Percentiles rank a stretch among this genome's conserved stretches.
phyloP scores from a whole-genome alignment of 2,329 filamentous ascomycete genomes.

The Exophiala sp. region DNA sequence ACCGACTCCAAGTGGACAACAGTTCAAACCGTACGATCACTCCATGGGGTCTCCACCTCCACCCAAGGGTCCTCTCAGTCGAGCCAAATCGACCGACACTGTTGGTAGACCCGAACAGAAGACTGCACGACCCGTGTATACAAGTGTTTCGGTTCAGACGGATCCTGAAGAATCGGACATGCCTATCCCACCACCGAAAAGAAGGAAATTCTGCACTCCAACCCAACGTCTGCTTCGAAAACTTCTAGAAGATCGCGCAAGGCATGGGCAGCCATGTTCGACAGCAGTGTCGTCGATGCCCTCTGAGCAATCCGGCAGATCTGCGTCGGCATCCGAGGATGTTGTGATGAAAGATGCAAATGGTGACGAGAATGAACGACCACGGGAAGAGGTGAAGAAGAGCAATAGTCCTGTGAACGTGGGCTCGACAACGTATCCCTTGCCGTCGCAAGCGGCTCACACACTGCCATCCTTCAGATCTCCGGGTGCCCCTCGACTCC shows the following conservation, averaged over 20 bases:
- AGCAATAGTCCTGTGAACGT: conserved; percentile 16
- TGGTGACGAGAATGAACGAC: conserved; percentile 4
- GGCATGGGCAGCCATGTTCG: conserved; percentile 32
- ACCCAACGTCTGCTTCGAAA: conserved; percentile 42
- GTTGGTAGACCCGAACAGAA: conserved; percentile 33
- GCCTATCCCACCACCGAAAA: conserved; percentile 28
- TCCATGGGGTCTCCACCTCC: conserved; percentile 37
- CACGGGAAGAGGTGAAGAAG: conserved; percentile 7
- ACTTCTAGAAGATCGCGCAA: conserved; percentile 40
- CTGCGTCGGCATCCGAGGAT: conserved; percentile 32
- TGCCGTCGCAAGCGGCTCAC: conserved; percentile 29
- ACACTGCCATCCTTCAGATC: conserved; percentile 21
- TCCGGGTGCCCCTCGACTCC: conserved; percentile 34
- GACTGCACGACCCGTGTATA: conserved; percentile 36
- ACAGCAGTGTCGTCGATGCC: conserved; percentile 15
- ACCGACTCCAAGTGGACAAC: conserved; percentile 13
- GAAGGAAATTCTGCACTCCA: conserved; percentile 38
- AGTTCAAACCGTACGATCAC: conserved; percentile 6
- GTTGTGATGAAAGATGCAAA: conserved; percentile 47
- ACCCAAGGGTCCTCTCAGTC: conserved; percentile 24
- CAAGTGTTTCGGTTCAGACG: conserved; percentile 42
- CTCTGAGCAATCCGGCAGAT: conserved; percentile 8
- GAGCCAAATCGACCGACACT: conserved; percentile 29
- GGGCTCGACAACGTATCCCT: conserved; percentile 19
- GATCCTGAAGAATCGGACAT: conserved; percentile 41